These are phyloP conservation scores for Coemansia sp. DNA, from an alignment of 192 early-diverging fungal species.

Conservation along the genomic window DNA sequence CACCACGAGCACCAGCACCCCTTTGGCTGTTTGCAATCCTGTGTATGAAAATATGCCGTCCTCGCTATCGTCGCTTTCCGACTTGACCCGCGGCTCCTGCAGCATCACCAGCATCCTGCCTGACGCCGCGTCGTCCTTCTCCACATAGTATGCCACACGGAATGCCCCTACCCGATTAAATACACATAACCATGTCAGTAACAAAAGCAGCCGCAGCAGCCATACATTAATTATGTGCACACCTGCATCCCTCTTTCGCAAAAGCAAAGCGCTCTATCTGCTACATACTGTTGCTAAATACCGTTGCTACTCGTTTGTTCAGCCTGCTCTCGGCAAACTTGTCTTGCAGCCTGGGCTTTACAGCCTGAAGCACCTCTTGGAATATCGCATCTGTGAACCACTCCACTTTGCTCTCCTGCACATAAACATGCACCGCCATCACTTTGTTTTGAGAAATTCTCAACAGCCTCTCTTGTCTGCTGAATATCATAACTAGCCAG, in stretches of 20 bases:
- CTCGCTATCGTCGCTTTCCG: not conserved
- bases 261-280: no score
- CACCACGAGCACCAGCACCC: constrained; percentile 32
- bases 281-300: constrained; percentile 34
- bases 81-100: constrained; percentile 37
- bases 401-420: constrained; percentile 26
- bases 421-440: constrained; percentile 29
- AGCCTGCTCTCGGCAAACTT: constrained; percentile 23
- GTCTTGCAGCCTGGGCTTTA: constrained; percentile 17
- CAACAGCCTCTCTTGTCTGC: constrained; percentile 29
- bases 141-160: constrained; percentile 37
- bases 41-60: constrained; percentile 33
- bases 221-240: no score
- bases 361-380: constrained; percentile 41
- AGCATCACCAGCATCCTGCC: constrained; percentile 12
- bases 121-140: constrained; percentile 5
- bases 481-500: no score
- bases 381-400: constrained; percentile 45
- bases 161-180: constrained; percentile 25
- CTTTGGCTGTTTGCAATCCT: constrained; percentile 8
- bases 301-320: constrained; percentile 12
- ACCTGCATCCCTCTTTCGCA: no score
- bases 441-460: constrained; percentile 17
- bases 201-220: no score
- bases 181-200: not conserved